Percentiles rank a stretch among this genome's conserved stretches.
Evolutionary conservation across 306 rosid species (phyloP).

Genomic region (Arachis hypogaea): DNA sequence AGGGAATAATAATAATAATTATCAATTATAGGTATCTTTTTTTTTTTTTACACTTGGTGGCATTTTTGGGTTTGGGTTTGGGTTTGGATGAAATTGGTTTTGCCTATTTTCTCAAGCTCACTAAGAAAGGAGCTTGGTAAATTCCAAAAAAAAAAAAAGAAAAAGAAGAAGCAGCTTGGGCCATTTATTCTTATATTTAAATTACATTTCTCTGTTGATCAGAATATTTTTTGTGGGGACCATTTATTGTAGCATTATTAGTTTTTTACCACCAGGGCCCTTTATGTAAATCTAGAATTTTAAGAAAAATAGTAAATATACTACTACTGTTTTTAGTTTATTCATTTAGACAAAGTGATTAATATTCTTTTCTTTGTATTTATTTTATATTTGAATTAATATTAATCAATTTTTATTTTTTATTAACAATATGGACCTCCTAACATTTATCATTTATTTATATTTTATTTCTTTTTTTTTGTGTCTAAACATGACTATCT

Average conservation of each 20-base stretch:
- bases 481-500: no score
- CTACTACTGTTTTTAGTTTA: slow-evolving; percentile 36
- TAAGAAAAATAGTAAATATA: slow-evolving; percentile 63
- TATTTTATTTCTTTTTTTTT: no score
- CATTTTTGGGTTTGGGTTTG: slow-evolving; percentile 69
- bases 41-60: slow-evolving; percentile 18
- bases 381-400: no score
- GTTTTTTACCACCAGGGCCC: slow-evolving; percentile 39
- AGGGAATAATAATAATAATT: slow-evolving; percentile 40
- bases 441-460: no score
- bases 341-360: no score
- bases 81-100: slow-evolving; percentile 59
- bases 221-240: slow-evolving; percentile 31
- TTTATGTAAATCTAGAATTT: slow-evolving; percentile 58
- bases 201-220: slow-evolving; percentile 48
- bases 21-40: neutral
- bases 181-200: slow-evolving; percentile 50
- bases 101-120: slow-evolving; percentile 46
- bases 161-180: slow-evolving; percentile 49
- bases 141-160: no score
- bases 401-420: no score
- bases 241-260: slow-evolving; percentile 48
- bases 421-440: no score
- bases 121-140: neutral
- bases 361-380: no score